phyloP scores from a whole-genome alignment of 2,329 filamentous ascomycete genomes.

The Aspergillus luchuensis region DNA sequence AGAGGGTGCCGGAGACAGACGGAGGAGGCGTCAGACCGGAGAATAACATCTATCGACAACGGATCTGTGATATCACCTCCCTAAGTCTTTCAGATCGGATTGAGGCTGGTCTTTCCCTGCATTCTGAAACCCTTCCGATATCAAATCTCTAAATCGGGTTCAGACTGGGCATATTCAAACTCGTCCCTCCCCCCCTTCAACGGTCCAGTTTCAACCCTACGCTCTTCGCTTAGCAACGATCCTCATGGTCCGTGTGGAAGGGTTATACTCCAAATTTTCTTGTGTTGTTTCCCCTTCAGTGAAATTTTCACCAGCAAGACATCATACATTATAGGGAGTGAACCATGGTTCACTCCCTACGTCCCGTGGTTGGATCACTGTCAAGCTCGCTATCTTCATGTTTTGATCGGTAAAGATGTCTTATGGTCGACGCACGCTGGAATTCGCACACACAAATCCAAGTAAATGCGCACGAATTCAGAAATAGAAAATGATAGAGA shows the following conservation, averaged over 20 bases:
- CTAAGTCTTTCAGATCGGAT: constrained; percentile 1
- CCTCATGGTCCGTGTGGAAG: not conserved
- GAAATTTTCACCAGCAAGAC: not conserved
- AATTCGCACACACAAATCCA: not conserved
- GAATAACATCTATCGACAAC: constrained; percentile 13
- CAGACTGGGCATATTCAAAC: not conserved
- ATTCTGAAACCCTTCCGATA: not conserved
- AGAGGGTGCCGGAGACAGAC: too few relatives aligned
- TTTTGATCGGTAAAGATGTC: not conserved
- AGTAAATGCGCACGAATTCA: not conserved
- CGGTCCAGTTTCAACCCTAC: not conserved
- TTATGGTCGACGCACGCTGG: not conserved
- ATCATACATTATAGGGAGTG: not conserved
- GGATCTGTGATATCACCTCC: constrained; percentile 18
- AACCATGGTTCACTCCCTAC: not conserved
- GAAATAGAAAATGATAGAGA: not conserved
- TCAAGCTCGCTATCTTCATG: not conserved
- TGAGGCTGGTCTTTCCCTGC: not conserved
- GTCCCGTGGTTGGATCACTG: not conserved
- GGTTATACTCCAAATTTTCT: not conserved
- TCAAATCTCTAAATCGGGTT: not conserved
- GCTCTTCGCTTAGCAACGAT: not conserved
- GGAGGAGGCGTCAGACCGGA: constrained; percentile 18
- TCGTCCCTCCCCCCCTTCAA: not conserved
- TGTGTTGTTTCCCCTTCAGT: not conserved